phyloP scores from a whole-genome alignment of 2,329 filamentous ascomycete genomes.

The Sporothrix brunneoviolacea region DNA sequence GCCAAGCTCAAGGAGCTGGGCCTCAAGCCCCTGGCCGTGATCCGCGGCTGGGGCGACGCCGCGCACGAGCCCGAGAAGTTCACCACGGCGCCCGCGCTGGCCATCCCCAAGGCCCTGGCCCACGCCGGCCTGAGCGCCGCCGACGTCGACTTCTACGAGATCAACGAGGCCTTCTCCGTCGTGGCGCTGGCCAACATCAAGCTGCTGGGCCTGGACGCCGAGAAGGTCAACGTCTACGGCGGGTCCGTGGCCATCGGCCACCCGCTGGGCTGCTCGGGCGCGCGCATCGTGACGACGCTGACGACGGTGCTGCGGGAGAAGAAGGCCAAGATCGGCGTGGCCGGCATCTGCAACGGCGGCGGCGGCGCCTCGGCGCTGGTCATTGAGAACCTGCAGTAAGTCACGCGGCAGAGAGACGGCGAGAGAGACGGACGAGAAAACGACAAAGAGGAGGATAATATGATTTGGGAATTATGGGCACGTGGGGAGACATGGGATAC shows the following conservation, averaged over 20 bases:
- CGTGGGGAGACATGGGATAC: no score
- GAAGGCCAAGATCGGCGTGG: conserved; percentile 87
- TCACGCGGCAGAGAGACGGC: conserved; percentile 9
- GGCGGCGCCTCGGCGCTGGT: conserved; percentile 92
- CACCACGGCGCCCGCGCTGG: conserved; percentile 86
- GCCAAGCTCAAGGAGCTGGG: conserved; percentile 86
- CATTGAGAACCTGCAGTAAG: conserved; percentile 65
- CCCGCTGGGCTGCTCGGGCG: conserved; percentile 87
- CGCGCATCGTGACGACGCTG: conserved; percentile 84
- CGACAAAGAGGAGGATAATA: neutral
- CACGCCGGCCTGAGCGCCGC: conserved; percentile 77
- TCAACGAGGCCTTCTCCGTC: conserved; percentile 98
- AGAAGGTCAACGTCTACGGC: conserved; percentile 92
- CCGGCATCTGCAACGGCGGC: conserved; percentile 96
- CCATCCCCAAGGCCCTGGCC: conserved; percentile 95
- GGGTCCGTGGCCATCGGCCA: conserved; percentile 95
- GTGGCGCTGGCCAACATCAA: conserved; percentile 96
- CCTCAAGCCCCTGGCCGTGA: conserved; percentile 90
- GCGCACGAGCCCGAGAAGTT: conserved; percentile 89
- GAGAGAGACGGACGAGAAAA: neutral
- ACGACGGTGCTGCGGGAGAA: conserved; percentile 83
- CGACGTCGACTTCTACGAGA: conserved; percentile 89
- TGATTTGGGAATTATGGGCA: no score
- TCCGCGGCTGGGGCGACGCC: conserved; percentile 94
- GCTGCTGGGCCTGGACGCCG: conserved; percentile 68